A percentile compares a stretch with the other conserved stretches of the same genome.
These are phyloP conservation scores for Pisolithus thermaeus DNA, from an alignment of 1,284 basidiomycete species.

Conservation along the genomic window DNA sequence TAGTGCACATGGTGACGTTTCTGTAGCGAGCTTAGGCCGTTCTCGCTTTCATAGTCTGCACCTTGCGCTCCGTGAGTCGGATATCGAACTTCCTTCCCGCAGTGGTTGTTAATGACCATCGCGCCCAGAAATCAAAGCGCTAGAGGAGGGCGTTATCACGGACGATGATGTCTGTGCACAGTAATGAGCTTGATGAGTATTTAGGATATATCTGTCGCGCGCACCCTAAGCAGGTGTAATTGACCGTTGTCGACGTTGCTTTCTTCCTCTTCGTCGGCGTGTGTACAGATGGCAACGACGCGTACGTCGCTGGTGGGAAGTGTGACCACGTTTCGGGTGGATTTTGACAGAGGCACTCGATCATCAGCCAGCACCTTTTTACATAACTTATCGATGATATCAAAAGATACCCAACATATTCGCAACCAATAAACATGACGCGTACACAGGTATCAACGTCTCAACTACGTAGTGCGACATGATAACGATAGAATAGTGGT, in stretches of 20 bases:
- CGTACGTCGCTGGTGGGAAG: no score
- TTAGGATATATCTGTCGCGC: no score
- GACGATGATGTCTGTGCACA: constrained; percentile 10
- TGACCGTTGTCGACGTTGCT: no score
- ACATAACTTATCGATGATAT: no score
- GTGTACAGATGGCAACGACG: no score
- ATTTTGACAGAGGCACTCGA: no score
- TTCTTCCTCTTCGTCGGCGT: no score
- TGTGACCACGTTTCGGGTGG: no score
- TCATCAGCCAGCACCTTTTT: no score
- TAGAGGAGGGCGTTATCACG: constrained; percentile 17
- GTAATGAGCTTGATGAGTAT: not conserved
- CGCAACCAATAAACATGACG: not conserved
- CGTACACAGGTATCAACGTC: not conserved
- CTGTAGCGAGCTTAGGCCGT: constrained; percentile 27
- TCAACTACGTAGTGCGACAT: not conserved
- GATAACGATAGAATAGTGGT: not conserved
- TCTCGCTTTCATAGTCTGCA: constrained; percentile 30
- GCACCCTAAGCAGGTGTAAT: no score
- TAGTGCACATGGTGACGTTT: not conserved
- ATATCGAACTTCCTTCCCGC: not conserved
- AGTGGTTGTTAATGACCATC: constrained; percentile 2
- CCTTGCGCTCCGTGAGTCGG: constrained; percentile 31
- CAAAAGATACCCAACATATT: not conserved
- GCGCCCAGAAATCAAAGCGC: constrained; percentile 24